Base-by-base conservation (phyloP, 2,329 filamentous ascomycete genomes). In the Fusarium globosum region DNA sequence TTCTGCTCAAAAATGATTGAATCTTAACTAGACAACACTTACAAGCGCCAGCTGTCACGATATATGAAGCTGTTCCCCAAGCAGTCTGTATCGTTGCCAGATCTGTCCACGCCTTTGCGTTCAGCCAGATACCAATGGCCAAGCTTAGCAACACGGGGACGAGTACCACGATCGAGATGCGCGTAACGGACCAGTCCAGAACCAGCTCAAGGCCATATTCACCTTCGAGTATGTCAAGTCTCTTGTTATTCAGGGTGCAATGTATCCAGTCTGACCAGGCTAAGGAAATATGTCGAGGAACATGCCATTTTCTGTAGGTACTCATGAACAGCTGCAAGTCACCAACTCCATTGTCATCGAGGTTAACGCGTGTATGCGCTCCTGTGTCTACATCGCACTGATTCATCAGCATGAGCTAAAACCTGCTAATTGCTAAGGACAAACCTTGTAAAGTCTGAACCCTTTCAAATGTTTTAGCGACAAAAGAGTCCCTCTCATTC, bases 351-450 rank as follows among this genome's bases (percentile, higher is more conserved):
- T 60, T 48, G 2, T 14, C 16, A 23, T 60, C 36, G 0, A 60
- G 15, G 6, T 1, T 30, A 0, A 63, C 0, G 1, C 3, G 53
- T 3, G 11, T 39, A 28, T 58, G 51, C 0, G 3, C 23, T 2
- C 60, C 51, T 1, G 35, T 63, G 0, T 48, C 13, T 1, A 0
- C 11, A 1, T 60, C 28, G 12, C 42, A 63, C 42, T 63, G 2
- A 0, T 1, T 8, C 1, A 21, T 58, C 7, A 56, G 23, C 8
- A 28, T 39, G 10, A 12, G 14, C 5, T 14, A 6, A 6, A 38
- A 35, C 4, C 18, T 42, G 1, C 8, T 5, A 42, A 14, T 8
- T 7, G 6, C 12, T 9, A 7, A 8, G 21, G 2, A 6, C 39
- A 1, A 5, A 57, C 55, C n/a, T 48, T 10, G 18, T 58, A 58